Base-by-base conservation (phyloP, 257 asterid species). In the Thymus quinquecostatus region DNA sequence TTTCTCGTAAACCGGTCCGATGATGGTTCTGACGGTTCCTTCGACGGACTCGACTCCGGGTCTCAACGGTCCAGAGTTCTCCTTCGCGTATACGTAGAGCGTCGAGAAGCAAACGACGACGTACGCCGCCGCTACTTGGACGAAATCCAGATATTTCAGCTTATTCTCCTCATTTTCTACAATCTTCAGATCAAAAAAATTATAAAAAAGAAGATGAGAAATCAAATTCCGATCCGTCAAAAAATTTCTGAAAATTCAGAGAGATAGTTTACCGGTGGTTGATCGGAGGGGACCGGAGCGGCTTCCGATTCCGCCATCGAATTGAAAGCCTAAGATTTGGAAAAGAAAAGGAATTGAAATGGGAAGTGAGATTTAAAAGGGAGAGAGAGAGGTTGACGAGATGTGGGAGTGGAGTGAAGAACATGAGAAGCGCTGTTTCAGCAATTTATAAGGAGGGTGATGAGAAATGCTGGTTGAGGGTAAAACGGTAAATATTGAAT, bases 11-110 rank as follows among this genome's bases (percentile, higher is more conserved):
- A 92, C 88, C 13, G 96, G 96, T 36, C 92, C 93, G 68, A 82
- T 73, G 28, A 85, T 89, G 65, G 95, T 60, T 78, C 70, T 79
- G 38, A 89, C 96, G 40, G 90, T 76, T 49, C 80, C 83, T 71
- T 91, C 96, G 11, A 91, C 97, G 66, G 91, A 75, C 75, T 84
- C 78, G 13, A 92, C 96, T 2, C 96, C 97, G 56, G 93, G 82
- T 49, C 80, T 78, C 60, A 92, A 28, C 45, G 97, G 93, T 14
- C 97, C 97, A 8, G 96, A 81, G 67, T 89, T 92, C 11, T 75
- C 89, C 67, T 92, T 89, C 2, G 93, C 96, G 14, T 83, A 92
- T 43, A 82, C 92, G 28, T 89, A 92, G 28, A 92, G 51, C 21
- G 85, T 77, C 29, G 89, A 74, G 78, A 86, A 76, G 79, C 90